Conservation (phyloP, 225 moss, liverwort and hornwort species). For the Takakia lepidozioides region DNA sequence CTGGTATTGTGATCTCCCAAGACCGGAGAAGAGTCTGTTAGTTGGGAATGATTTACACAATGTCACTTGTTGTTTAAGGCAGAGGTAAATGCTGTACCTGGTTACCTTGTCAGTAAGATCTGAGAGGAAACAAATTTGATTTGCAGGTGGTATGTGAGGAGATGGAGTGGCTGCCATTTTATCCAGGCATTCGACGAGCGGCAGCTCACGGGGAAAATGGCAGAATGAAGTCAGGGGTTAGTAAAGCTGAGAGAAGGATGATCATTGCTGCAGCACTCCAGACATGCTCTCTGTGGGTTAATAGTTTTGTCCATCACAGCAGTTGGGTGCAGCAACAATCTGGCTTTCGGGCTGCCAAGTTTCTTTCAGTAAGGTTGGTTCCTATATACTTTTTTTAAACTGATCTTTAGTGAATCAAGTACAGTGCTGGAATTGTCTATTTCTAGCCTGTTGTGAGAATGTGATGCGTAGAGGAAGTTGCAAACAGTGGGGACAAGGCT, state of each 20-base stretch:
- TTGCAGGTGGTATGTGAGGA: constrained; percentile 58
- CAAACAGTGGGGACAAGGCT: too few relatives aligned
- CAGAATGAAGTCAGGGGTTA: constrained; percentile 31
- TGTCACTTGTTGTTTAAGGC: too few relatives aligned
- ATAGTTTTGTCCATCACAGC: constrained; percentile 46
- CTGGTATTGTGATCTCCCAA: too few relatives aligned
- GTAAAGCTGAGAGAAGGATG: constrained; percentile 47
- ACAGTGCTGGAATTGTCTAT: constrained; percentile 1
- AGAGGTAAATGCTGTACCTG: too few relatives aligned
- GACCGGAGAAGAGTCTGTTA: too few relatives aligned
- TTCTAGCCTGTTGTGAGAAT: not conserved
- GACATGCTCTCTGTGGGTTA: constrained; percentile 49
- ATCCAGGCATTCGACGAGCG: constrained; percentile 27
- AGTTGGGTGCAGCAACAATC: constrained; percentile 58
- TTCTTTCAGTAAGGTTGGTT: constrained; percentile 38
- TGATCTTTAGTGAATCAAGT: too few relatives aligned
- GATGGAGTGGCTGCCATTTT: constrained; percentile 70
- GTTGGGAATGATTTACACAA: too few relatives aligned
- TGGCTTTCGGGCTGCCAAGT: constrained; percentile 45
- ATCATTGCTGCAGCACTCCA: constrained; percentile 53
- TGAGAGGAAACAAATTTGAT: too few relatives aligned
- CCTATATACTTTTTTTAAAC: too few relatives aligned
- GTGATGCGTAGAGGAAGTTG: too few relatives aligned
- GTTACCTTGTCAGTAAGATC: too few relatives aligned
- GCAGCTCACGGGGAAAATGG: constrained; percentile 33